Evolutionary conservation across 106 monocot species (phyloP), one percentile per base, ranked within the genome.

Genomic region (Acorus calamus): DNA sequence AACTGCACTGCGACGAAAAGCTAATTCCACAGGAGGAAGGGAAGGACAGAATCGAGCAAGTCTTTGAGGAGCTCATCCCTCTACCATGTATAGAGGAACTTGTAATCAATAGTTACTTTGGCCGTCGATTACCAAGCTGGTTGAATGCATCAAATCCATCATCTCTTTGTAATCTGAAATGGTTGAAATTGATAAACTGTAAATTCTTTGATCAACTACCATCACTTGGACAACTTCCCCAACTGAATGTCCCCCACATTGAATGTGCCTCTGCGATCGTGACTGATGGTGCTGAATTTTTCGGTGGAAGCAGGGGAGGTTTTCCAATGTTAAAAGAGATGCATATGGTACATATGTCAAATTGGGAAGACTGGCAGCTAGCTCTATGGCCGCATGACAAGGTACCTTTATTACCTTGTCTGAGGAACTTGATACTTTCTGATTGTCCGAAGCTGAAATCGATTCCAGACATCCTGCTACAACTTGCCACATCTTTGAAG

Each of bases 41-140:
- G 5, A 56, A 1, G 10, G 56, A 43, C 2, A 73, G 46, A 13
- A 65, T 60, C 2, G 7, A 64, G 47, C 65, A 65, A 48, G 41
- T 77, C 10, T 77, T 61, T 11, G 65, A 71, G 7, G 50, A 52
- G 53, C 78, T 78, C 11, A 54, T 45, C 3, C 78, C 78, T 44
- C 73, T 73, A 28, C 50, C 52, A 8, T 54, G 14, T 3, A 9
- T 68, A 1, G 59, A 68, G 44, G 5, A 7, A 0, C 51, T 78
- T 13, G 2, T n/a, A 7, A 59, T 78, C 4, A 4, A 42, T 10
- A 47, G 52, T 3, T 78, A 57, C 53, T 78, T 59, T 53, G 78
- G 78, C 9, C 14, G 11, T 3, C 4, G 42, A 7, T 73, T 56
- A 10, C 78, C 73, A 0, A 73, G 4, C 6, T 76, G 76, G 76